These are phyloP conservation scores for Phytophthora tubulina DNA, from an alignment of 352 stramenopile genomes.

Conservation along the genomic window DNA sequence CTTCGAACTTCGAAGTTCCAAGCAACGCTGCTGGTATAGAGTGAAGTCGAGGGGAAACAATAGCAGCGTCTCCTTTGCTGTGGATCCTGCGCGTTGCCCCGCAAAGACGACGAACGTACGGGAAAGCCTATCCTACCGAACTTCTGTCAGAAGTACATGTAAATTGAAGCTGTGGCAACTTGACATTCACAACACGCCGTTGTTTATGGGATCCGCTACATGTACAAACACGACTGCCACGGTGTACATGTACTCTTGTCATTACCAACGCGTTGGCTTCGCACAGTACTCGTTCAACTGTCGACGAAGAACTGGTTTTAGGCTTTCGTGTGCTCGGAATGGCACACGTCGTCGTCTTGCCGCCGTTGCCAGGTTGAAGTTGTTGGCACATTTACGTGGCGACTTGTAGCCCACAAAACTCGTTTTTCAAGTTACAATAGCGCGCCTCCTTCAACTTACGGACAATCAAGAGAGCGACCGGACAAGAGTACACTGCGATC, in stretches of 20 bases:
- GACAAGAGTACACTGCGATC: slow-evolving; percentile 20
- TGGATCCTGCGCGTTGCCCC: neutral
- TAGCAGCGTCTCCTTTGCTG: too few relatives aligned
- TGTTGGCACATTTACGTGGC: slow-evolving; percentile 22
- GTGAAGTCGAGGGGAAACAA: too few relatives aligned
- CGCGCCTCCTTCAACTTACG: slow-evolving; percentile 23
- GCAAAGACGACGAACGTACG: too few relatives aligned
- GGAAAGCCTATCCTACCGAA: too few relatives aligned
- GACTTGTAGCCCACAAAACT: slow-evolving; percentile 16
- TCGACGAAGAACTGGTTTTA: slow-evolving; percentile 15
- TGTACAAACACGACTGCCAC: too few relatives aligned
- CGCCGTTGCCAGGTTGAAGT: slow-evolving; percentile 7
- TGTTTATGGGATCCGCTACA: too few relatives aligned
- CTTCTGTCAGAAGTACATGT: too few relatives aligned
- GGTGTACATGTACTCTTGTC: neutral
- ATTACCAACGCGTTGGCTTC: slow-evolving; percentile 17
- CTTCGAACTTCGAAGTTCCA: neutral
- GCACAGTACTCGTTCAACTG: neutral
- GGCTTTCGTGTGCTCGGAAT: slow-evolving; percentile 5
- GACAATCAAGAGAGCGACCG: neutral
- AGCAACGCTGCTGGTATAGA: neutral
- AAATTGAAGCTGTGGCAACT: too few relatives aligned
- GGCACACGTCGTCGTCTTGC: neutral
- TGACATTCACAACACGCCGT: too few relatives aligned
- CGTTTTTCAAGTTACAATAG: slow-evolving; percentile 29